Percentiles rank a stretch among this genome's conserved stretches.
Conservation (phyloP, 371 early-diverging fungal species). For the Nematocida homosporus region DNA sequence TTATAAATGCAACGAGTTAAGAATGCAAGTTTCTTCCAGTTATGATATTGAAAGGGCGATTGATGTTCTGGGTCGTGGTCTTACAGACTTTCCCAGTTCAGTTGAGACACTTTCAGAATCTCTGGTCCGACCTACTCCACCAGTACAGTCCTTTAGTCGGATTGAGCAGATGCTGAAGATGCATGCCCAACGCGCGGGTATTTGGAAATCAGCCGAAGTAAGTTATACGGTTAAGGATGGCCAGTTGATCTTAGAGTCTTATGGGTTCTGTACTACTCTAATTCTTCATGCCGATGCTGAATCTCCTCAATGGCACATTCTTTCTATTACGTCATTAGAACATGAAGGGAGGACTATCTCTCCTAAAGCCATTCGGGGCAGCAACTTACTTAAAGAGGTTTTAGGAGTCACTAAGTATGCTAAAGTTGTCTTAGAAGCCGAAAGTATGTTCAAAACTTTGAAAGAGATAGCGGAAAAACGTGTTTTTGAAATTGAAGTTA, state of each 20-base stretch:
- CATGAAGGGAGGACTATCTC: slow-evolving; percentile 19
- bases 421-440: slow-evolving; percentile 15
- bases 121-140: background rate
- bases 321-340: slow-evolving; percentile 16
- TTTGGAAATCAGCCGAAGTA: slow-evolving; percentile 36
- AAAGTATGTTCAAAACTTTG: slow-evolving; percentile 22
- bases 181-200: slow-evolving; percentile 9
- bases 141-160: background rate
- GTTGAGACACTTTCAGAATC: background rate
- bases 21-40: slow-evolving; percentile 19
- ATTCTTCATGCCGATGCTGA: background rate
- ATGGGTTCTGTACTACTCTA: slow-evolving; percentile 37
- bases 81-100: slow-evolving; percentile 6
- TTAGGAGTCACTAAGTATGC: slow-evolving; percentile 41
- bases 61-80: background rate
- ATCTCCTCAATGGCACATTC: slow-evolving; percentile 12
- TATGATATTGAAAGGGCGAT: slow-evolving; percentile 26
- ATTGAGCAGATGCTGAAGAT: slow-evolving; percentile 25
- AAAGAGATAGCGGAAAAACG: slow-evolving; percentile 15
- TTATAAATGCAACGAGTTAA: slow-evolving; percentile 32
- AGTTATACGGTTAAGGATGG: slow-evolving; percentile 9
- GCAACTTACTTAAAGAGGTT: slow-evolving; percentile 26
- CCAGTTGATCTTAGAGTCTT: slow-evolving; percentile 5
- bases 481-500: slow-evolving; percentile 31
- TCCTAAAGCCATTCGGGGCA: slow-evolving; percentile 1